Conservation (phyloP, 1,139 yeast species). For the Scheffersomyces cryptocercus region DNA sequence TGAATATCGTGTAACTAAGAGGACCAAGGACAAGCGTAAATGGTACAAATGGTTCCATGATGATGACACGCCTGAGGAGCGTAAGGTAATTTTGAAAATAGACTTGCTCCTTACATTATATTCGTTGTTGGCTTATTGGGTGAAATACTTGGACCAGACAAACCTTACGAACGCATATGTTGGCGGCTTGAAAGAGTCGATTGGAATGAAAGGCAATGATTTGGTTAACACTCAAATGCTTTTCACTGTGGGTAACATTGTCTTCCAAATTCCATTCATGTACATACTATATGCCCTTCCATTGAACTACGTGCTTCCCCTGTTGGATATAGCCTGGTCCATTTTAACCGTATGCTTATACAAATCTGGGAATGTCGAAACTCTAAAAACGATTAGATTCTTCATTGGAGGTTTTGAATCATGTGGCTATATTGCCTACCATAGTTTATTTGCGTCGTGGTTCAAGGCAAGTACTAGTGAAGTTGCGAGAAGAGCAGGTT, state of each 20-base stretch:
- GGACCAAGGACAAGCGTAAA: slow-evolving; percentile 36
- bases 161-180: slow-evolving; percentile 66
- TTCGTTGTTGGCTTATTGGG: slow-evolving; percentile 66
- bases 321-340: slow-evolving; percentile 51
- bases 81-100: slow-evolving; percentile 55
- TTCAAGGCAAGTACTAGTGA: slow-evolving; percentile 52
- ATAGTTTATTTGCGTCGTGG: slow-evolving; percentile 45
- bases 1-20: slow-evolving; percentile 50
- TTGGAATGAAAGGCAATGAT: slow-evolving; percentile 64
- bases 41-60: slow-evolving; percentile 67
- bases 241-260: slow-evolving; percentile 56
- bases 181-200: slow-evolving; percentile 58
- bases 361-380: slow-evolving; percentile 31
- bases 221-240: slow-evolving; percentile 58
- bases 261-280: slow-evolving; percentile 54
- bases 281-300: slow-evolving; percentile 19
- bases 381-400: slow-evolving; percentile 56
- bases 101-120: slow-evolving; percentile 61
- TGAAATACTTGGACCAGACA: slow-evolving; percentile 62
- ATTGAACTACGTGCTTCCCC: slow-evolving; percentile 7
- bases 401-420: slow-evolving; percentile 63
- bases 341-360: slow-evolving; percentile 58
- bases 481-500: slow-evolving; percentile 57
- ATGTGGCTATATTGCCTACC: slow-evolving; percentile 50
- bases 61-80: slow-evolving; percentile 54